Base-by-base conservation (phyloP, 2,329 filamentous ascomycete genomes). In the Hypoxylon sp. region DNA sequence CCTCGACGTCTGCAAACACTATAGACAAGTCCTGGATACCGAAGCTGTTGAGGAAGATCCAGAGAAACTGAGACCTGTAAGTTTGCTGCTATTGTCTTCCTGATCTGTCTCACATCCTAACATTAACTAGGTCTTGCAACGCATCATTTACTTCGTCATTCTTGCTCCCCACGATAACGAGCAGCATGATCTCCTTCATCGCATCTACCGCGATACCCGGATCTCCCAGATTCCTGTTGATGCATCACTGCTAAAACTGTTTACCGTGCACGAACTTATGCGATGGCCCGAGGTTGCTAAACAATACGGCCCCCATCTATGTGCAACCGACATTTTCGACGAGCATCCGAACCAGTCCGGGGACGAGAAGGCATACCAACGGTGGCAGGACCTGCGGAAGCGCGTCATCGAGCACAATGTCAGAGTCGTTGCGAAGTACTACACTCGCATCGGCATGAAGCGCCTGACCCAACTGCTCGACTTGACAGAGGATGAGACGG, bases 321-420 rank as follows among this genome's bases (percentile, higher is more conserved):
- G 91, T 82, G 85, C 86, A 73, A 97, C 93, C 7, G 96, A 99
- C 78, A 92, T 99, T 61, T 99, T 99, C 78, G 91, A 93, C 74
- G 86, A 87, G 25, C 84, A 86, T 53, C 79, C 87, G 71, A 84
- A 87, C 70, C 84, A 90, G 72, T 90, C 91, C 5, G 84, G 85
- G 34, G 94, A 98, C 74, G 86, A 91, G 67, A 95, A 97, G 81
- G 91, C 94, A 28, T 84, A 92, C 80, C 89, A 91, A 80, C 89
- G 96, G 79, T 99, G 95, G 94, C 88, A 96, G 78, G 96, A 98
- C 78, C 85, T 99, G 71, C 93, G 96, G 76, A 98, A 98, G 87
- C 94, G 96, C 58, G 96, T 99, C 68, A 99, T 99, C 75, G 96
- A 99, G 84, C 96, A 99, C 84, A 99, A 99, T 73, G 95, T 99